Percentiles rank a stretch among this genome's conserved stretches.
Conservation (phyloP, 2,329 filamentous ascomycete genomes). For the Tolypocladium pustulatum region DNA sequence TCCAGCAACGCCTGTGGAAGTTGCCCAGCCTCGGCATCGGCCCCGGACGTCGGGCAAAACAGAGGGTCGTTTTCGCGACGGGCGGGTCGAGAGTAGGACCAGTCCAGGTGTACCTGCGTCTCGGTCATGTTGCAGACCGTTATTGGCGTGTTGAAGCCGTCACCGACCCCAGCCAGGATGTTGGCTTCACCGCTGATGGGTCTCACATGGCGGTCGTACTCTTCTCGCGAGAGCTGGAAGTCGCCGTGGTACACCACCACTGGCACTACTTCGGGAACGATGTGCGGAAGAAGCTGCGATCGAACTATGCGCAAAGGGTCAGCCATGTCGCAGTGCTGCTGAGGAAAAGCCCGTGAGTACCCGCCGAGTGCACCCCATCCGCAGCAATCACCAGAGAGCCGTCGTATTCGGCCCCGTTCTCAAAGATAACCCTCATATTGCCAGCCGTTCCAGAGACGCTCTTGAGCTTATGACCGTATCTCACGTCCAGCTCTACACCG, state of each 20-base stretch:
- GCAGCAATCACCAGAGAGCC: neutral
- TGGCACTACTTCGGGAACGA: neutral
- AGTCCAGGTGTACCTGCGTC: neutral
- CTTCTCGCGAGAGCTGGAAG: neutral
- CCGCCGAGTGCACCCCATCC: neutral
- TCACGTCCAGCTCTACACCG: neutral
- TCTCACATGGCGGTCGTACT: neutral
- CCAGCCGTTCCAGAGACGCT: neutral
- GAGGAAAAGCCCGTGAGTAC: neutral
- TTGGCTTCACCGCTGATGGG: neutral
- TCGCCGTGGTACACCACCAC: neutral
- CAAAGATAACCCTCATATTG: neutral
- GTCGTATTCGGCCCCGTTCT: neutral
- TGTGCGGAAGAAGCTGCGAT: neutral
- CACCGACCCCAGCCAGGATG: neutral
- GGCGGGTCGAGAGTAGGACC: too few species aligned
- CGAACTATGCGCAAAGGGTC: neutral
- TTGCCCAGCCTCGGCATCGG: neutral
- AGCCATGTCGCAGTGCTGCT: neutral
- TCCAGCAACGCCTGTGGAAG: neutral
- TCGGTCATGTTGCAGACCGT: neutral
- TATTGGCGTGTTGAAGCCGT: neutral
- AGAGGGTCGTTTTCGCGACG: neutral
- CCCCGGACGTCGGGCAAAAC: neutral
- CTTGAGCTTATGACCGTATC: neutral